Evolutionary conservation across 2,329 filamentous ascomycete genomes (phyloP).

Genomic region (Exophiala alcalophila): DNA sequence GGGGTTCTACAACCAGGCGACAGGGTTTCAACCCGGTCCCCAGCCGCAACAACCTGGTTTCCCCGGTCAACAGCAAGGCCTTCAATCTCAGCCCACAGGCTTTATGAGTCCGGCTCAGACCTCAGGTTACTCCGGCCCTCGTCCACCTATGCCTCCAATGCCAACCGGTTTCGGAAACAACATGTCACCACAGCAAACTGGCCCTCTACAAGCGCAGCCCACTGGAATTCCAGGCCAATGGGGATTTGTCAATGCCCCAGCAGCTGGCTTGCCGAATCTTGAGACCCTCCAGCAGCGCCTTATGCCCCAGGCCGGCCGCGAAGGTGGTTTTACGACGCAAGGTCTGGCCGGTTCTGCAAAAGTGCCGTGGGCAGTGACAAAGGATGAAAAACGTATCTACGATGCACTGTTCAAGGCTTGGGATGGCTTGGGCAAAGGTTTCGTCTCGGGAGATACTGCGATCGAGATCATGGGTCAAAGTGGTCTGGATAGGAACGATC

Average conservation of each 20-base stretch:
- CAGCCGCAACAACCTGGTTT: conserved; percentile 42
- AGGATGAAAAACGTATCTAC: conserved; percentile 96
- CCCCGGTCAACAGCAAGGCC: conserved; percentile 34
- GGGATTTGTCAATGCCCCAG: conserved; percentile 94
- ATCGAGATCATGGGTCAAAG: conserved; percentile 98
- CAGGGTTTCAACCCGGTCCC: conserved; percentile 59
- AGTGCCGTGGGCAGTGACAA: conserved; percentile 97
- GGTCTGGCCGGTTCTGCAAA: conserved; percentile 90
- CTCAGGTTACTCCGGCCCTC: conserved; percentile 75
- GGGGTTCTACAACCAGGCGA: conserved; percentile 59
- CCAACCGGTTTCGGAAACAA: conserved; percentile 68
- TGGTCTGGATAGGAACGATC: conserved; percentile 81
- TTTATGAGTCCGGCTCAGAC: conserved; percentile 69
- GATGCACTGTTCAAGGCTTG: conserved; percentile 92
- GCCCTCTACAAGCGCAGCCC: conserved; percentile 85
- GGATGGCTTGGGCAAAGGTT: conserved; percentile 92
- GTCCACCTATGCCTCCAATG: conserved; percentile 77
- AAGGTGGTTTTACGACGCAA: conserved; percentile 78
- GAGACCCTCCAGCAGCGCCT: conserved; percentile 88
- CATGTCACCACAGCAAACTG: conserved; percentile 61
- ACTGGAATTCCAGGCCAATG: conserved; percentile 92
- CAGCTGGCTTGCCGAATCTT: conserved; percentile 86
- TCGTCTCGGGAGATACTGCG: conserved; percentile 84
- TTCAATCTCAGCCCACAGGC: conserved; percentile 69
- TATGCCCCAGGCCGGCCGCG: conserved; percentile 94